These are phyloP conservation scores for Xylariomycetidae sp. DNA, from an alignment of 2,329 filamentous ascomycete species.

Conservation along the genomic window DNA sequence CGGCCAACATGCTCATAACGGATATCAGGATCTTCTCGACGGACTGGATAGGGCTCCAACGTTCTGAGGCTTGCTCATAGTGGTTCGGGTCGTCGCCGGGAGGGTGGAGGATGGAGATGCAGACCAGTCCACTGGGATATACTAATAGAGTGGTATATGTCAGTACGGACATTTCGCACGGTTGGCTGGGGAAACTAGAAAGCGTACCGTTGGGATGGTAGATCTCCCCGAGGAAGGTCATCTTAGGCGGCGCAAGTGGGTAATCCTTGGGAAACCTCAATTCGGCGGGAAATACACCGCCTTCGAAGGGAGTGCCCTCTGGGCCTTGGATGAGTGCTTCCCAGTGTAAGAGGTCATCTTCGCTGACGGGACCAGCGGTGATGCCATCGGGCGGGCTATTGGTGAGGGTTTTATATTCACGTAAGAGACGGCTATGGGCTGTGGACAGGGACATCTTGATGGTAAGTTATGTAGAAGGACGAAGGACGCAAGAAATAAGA, in stretches of 20 bases:
- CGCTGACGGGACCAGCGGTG: constrained; percentile 84
- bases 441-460: constrained; percentile 53
- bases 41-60: constrained; percentile 94
- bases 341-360: constrained; percentile 95
- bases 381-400: constrained; percentile 97
- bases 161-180: no score
- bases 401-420: constrained; percentile 92
- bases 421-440: constrained; percentile 77
- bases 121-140: constrained; percentile 86
- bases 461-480: no score
- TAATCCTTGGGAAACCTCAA: constrained; percentile 95
- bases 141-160: no score
- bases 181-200: no score
- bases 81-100: constrained; percentile 97
- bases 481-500: no score
- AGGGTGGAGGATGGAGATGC: constrained; percentile 96
- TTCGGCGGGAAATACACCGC: constrained; percentile 91
- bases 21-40: constrained; percentile 96
- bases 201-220: constrained; percentile 92
- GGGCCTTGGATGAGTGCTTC: constrained; percentile 95
- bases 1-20: constrained; percentile 97
- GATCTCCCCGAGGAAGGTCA: constrained; percentile 91
- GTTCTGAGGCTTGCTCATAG: constrained; percentile 93
- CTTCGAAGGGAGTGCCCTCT: constrained; percentile 92
- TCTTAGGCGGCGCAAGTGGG: constrained; percentile 89